Conservation (phyloP, 139 green algal genomes). For the Picochlorum sp. region DNA sequence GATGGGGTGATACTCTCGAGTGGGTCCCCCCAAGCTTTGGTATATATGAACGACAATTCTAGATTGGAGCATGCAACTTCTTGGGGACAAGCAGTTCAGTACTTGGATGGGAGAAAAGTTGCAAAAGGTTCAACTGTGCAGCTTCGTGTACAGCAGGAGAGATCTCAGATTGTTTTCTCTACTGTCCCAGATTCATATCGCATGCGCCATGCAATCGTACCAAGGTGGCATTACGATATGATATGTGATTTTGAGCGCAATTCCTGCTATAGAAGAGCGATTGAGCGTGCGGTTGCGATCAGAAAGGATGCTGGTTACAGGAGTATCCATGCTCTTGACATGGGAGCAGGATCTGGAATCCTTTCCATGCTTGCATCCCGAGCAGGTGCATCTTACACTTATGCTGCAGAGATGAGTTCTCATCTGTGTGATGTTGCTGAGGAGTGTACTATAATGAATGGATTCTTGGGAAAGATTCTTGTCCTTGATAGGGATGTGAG, state of each 20-base stretch:
- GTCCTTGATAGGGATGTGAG: slow-evolving; percentile 52
- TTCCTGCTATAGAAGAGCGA: slow-evolving; percentile 49
- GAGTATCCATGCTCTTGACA: slow-evolving; percentile 42
- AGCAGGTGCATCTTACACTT: slow-evolving; percentile 38
- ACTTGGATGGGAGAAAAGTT: slow-evolving; percentile 21
- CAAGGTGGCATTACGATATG: slow-evolving; percentile 83
- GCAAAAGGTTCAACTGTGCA: background rate
- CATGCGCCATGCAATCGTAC: slow-evolving; percentile 45
- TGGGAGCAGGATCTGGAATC: slow-evolving; percentile 58
- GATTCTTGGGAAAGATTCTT: slow-evolving; percentile 25
- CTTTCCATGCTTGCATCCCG: slow-evolving; percentile 67
- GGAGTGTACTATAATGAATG: slow-evolving; percentile 52
- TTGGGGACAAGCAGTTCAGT: slow-evolving; percentile 40
- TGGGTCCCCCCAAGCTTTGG: background rate
- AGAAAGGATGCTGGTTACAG: background rate
- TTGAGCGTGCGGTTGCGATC: slow-evolving; percentile 7
- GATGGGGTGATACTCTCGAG: background rate
- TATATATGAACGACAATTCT: background rate
- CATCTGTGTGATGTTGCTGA: slow-evolving; percentile 63
- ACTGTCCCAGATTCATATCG: slow-evolving; percentile 11
- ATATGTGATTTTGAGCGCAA: slow-evolving; percentile 57
- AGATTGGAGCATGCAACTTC: slow-evolving; percentile 1
- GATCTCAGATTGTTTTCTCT: slow-evolving; percentile 32
- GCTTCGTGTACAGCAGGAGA: slow-evolving; percentile 35
- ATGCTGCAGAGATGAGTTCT: slow-evolving; percentile 33